Evolutionary conservation across 192 early-diverging fungal genomes (phyloP).

Genomic region (Coemansia sp.): DNA sequence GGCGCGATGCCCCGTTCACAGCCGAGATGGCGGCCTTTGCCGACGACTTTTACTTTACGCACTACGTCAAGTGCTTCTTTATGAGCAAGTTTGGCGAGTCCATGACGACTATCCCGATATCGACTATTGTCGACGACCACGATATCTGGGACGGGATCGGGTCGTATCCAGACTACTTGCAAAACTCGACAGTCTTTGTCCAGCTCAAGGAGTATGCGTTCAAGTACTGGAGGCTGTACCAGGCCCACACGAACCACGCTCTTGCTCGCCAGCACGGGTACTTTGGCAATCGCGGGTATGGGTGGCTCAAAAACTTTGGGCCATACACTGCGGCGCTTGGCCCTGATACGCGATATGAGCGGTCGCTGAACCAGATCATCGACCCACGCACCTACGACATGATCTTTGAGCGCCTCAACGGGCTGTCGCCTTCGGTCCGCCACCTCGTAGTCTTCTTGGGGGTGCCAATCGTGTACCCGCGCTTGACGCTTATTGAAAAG

Average conservation of each 20-base stretch:
- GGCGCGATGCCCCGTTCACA: conserved; percentile 56
- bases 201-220: conserved; percentile 70
- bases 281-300: conserved; percentile 58
- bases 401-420: conserved; percentile 57
- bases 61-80: conserved; percentile 65
- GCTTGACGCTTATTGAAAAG: conserved; percentile 65
- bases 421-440: conserved; percentile 45
- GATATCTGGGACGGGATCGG: conserved; percentile 86
- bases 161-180: conserved; percentile 75
- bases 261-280: conserved; percentile 58
- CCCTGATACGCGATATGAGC: conserved; percentile 74
- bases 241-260: conserved; percentile 70
- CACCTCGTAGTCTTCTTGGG: conserved; percentile 72
- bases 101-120: conserved; percentile 71
- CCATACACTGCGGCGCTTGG: conserved; percentile 61
- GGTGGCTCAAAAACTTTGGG: conserved; percentile 67
- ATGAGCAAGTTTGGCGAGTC: conserved; percentile 61
- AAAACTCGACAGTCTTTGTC: conserved; percentile 65
- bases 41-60: conserved; percentile 68
- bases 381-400: conserved; percentile 59
- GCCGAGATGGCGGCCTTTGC: conserved; percentile 57
- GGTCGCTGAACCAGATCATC: conserved; percentile 62
- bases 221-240: conserved; percentile 82
- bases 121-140: conserved; percentile 83
- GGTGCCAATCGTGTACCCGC: conserved; percentile 76